These are phyloP conservation scores for Pholiota adiposa DNA, from an alignment of 1,284 basidiomycete species.

Conservation along the genomic window DNA sequence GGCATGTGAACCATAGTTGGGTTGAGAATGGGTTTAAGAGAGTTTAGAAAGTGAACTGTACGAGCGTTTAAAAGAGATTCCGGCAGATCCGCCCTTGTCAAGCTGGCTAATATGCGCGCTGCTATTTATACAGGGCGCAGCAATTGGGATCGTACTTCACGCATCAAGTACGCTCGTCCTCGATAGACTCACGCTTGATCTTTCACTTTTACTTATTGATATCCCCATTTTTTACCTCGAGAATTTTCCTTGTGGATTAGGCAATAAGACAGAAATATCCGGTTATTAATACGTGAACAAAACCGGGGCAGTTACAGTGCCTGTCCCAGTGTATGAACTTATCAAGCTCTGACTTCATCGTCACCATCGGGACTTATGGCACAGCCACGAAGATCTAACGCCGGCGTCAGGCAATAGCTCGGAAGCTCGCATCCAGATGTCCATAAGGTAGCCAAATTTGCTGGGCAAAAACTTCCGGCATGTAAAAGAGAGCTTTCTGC, in stretches of 20 bases:
- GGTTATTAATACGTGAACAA: conserved; percentile 4
- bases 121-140: conserved; percentile 8
- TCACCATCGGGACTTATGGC: conserved; percentile 6
- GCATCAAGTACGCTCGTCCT: conserved; percentile 7
- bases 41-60: not conserved
- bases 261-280: conserved; percentile 5
- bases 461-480: not conserved
- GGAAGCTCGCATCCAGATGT: not conserved
- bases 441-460: not conserved
- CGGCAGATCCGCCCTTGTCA: conserved; percentile 2
- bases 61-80: conserved; percentile 6
- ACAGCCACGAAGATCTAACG: conserved; percentile 8
- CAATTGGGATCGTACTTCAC: conserved; percentile 1
- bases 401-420: not conserved
- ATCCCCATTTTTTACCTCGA: conserved; percentile 9
- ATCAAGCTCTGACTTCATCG: conserved; percentile 6
- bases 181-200: conserved; percentile 6
- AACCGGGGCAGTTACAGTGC: conserved; percentile 4
- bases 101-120: not conserved
- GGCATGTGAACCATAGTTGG: conserved; percentile 28
- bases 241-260: conserved; percentile 9
- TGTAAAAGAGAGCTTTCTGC: not conserved
- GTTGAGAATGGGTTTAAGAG: conserved; percentile 5
- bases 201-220: conserved; percentile 1
- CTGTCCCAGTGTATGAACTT: not conserved